Conservation (phyloP, 163 green algal species). For the Scenedesmus sp. region DNA sequence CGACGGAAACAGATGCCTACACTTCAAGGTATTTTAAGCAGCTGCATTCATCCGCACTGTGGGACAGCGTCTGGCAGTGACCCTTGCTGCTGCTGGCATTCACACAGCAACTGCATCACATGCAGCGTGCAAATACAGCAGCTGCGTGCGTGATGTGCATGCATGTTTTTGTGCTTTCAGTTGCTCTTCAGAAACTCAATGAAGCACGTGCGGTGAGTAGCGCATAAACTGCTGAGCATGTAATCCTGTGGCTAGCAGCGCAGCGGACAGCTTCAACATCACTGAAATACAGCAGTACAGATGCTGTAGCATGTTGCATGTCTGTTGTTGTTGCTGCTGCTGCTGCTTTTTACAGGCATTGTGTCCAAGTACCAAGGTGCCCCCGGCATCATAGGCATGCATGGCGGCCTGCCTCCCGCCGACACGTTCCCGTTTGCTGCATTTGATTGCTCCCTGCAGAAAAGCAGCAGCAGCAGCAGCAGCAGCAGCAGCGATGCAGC, state of each 20-base stretch:
- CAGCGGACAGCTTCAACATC: too few relatives aligned
- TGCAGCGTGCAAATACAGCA: neutral
- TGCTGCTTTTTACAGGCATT: conserved; percentile 26
- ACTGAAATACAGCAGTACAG: neutral
- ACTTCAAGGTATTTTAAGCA: neutral
- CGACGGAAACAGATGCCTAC: neutral
- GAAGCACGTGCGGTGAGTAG: too few relatives aligned
- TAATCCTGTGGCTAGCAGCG: neutral
- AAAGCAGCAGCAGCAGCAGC: conserved; percentile 13
- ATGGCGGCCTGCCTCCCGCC: conserved; percentile 56
- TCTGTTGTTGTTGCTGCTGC: neutral
- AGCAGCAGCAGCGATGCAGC: neutral
- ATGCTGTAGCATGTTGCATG: neutral
- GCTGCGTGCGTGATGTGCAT: neutral
- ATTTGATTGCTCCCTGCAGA: conserved; percentile 15
- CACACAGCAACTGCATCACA: neutral
- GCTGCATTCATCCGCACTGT: neutral
- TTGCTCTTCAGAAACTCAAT: too few relatives aligned
- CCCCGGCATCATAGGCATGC: conserved; percentile 56
- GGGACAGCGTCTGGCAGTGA: too few relatives aligned
- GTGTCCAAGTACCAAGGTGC: neutral
- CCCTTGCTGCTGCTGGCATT: neutral
- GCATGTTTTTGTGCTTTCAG: too few relatives aligned
- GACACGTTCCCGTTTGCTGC: conserved; percentile 52
- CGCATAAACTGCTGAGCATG: neutral